Evolutionary conservation across 345 rosid species (phyloP), one percentile per base, ranked within the genome.

Genomic region (Schrenkiella parvula): DNA sequence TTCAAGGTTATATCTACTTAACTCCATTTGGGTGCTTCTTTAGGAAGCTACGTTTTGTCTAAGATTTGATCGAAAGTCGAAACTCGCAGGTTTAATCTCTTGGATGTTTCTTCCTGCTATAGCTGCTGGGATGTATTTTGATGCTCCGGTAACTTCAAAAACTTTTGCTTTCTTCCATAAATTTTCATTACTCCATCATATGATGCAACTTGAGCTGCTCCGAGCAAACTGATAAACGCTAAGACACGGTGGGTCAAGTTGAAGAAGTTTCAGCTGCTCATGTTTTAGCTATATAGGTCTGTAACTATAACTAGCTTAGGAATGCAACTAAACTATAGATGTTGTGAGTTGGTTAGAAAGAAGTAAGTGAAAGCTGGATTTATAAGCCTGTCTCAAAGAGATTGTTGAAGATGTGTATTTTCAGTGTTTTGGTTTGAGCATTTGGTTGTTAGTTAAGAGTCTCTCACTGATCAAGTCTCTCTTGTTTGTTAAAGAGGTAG

Each of bases 91-190:
- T 54, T 14, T 88, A 19, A 82, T 93, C 19, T 86, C 96, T 4
- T 93, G 95, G 95, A 78, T 86, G 14, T 93, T 93, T 83, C 98
- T 89, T 71, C 98, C 96, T 37, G 87, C 89, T 35, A 76, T 91
- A 63, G 89, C 88, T 42, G 81, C 81, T 3, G 96, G 82, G 11
- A 86, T 89, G 90, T 83, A 79, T 32, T 88, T 87, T 66, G 73
- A 91, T 68, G 91, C 77, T 64, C 96, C 92, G 71, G 96, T 88
- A 85, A 80, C 15, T 51, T 61, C 37, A 17, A 51, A 19, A n/a
- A 23, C 39, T 9, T 11, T 47, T 56, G 19, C 21, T 68, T 21
- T 1, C 5, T 22, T 51, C 3, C 13, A 43, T 8, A 26, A 15
- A 8, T 5, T 72, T 5, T 29, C 37, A 19, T 63, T 52, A n/a